Base-by-base conservation (phyloP, 202 grass and related monocot genomes). In the Dendrocalamus latiflorus region DNA sequence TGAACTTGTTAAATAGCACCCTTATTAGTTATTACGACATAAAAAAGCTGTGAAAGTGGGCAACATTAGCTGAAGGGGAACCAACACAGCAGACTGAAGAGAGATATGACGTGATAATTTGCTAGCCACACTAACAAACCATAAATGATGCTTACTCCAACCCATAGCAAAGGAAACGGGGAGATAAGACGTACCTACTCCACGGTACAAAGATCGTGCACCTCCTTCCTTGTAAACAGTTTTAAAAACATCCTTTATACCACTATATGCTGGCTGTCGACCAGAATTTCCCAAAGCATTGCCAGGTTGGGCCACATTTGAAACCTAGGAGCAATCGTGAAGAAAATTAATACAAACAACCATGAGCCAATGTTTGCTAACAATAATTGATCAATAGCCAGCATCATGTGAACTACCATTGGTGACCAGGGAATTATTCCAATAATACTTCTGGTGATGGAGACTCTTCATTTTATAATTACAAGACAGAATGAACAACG, bases 221-320 rank as follows among this genome's bases (percentile, higher is more conserved):
- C 92, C 92, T 77, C 87, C 89, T 91, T 91, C 89, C 77, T 80
- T 82, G 61, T 94, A 91, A 55, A 94, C 87, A 72, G 81, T 85
- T 79, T 69, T 91, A 51, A 91, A 94, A 54, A 94, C 92, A 91
- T 94, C 87, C 51, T 72, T 82, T 73, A 91, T 79, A 28, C 92
- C 92, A 58, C 22, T 70, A 81, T 94, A 91, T 58, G 75, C 30
- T 89, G 88, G 84, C 30, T 83, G 84, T 25, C 4, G 38, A 62
- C 44, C 44, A 77, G 80, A 91, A 77, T 65, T 77, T 86, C 86
- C 87, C 49, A 87, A 84, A 56, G 37, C 43, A 86, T 59, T 88
- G 34, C 70, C 69, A 87, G 80, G 21, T 72, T 83, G 84, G 16
- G 25, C 81, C 48, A 78, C 73, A 65, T 79, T 87, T 70, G 81